phyloP scores from a whole-genome alignment of 1,284 basidiomycete species.

The Ceratobasidium sp. region DNA sequence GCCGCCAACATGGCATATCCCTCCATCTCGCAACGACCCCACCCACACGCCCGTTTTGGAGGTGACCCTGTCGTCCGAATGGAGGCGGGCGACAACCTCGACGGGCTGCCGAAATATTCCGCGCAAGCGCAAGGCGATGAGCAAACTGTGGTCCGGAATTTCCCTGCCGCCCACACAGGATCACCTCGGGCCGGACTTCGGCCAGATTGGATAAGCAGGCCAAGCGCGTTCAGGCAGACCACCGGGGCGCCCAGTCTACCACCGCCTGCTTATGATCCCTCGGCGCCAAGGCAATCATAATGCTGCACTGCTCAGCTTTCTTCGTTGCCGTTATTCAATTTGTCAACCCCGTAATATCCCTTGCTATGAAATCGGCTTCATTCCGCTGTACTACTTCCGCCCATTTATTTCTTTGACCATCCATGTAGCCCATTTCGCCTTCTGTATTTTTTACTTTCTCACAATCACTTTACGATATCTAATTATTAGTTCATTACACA shows the following conservation, averaged over 20 bases:
- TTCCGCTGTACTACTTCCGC: too few relatives aligned
- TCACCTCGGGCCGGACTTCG: neutral
- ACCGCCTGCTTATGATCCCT: slow-evolving; percentile 40
- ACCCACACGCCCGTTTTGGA: neutral
- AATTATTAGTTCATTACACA: slow-evolving; percentile 25
- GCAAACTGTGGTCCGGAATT: slow-evolving; percentile 29
- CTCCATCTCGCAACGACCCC: neutral
- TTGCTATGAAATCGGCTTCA: neutral
- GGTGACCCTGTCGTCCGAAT: slow-evolving; percentile 26
- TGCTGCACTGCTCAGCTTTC: neutral
- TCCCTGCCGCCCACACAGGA: neutral
- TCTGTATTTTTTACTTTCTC: slow-evolving; percentile 6
- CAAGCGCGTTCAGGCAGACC: slow-evolving; percentile 28
- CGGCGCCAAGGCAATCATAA: slow-evolving; percentile 1
- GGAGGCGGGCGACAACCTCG: slow-evolving; percentile 33
- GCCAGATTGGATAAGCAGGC: slow-evolving; percentile 18
- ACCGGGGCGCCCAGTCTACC: slow-evolving; percentile 12
- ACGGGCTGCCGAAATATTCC: slow-evolving; percentile 39
- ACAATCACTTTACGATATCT: neutral
- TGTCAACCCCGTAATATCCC: neutral
- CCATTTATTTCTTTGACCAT: neutral
- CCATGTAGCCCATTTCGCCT: neutral
- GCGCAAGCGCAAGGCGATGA: slow-evolving; percentile 21
- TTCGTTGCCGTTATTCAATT: neutral
- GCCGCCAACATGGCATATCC: neutral